Evolutionary conservation across 129 eudicot genomes (phyloP).

Genomic region (Lactuca sativa): DNA sequence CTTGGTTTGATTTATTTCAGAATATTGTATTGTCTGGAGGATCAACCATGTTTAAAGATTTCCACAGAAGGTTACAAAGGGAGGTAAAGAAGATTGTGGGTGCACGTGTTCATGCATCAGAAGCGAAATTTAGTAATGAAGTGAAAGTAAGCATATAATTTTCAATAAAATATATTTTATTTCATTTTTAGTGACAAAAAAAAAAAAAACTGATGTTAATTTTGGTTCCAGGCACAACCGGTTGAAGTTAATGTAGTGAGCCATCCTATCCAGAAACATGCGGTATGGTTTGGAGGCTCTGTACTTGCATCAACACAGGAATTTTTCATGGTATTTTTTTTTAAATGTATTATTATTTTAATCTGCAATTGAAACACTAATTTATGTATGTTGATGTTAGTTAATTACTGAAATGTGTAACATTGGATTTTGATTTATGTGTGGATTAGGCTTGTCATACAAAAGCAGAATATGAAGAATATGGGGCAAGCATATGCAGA

Average conservation of each 20-base stretch:
- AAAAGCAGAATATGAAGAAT: constrained; percentile 92
- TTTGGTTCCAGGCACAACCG: constrained; percentile 67
- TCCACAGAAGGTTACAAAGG: constrained; percentile 82
- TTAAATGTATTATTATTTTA: not conserved
- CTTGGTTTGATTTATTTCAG: constrained; percentile 31
- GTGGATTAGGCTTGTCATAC: constrained; percentile 89
- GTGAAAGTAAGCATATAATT: constrained; percentile 50
- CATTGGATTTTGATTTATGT: not conserved
- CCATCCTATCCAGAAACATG: constrained; percentile 97
- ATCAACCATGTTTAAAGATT: constrained; percentile 97
- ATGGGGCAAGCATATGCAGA: constrained; percentile 97
- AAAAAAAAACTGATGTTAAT: too few species aligned
- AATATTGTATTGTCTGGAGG: constrained; percentile 97
- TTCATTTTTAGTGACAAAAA: not conserved
- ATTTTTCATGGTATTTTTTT: constrained; percentile 64
- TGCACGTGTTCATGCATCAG: constrained; percentile 55
- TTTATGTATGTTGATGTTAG: too few species aligned
- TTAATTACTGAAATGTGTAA: too few species aligned
- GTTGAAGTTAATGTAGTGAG: constrained; percentile 97
- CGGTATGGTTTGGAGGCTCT: constrained; percentile 99
- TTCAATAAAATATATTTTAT: not conserved
- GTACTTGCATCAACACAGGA: constrained; percentile 98
- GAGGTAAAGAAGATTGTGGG: constrained; percentile 93
- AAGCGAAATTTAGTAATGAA: constrained; percentile 32
- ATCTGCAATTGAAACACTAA: too few species aligned